Base-by-base conservation (phyloP, 768 basidiomycete genomes). In the Trametes meyenii region DNA sequence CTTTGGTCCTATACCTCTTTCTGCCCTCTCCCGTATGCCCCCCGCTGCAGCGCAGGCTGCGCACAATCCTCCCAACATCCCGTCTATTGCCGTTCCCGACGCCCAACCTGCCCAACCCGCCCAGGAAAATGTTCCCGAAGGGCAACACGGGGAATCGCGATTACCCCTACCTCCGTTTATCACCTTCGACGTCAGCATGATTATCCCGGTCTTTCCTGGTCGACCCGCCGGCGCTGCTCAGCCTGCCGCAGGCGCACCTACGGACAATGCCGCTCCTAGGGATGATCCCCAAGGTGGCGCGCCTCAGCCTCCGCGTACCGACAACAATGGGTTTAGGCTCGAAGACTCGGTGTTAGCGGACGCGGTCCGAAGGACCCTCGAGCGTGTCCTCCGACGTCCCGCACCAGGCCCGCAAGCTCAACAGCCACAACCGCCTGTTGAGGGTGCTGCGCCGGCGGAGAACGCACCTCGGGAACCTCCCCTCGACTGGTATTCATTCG, bases 121-220 rank as follows among this genome's bases (percentile, higher is more conserved):
- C 39, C 42, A 51, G 26, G 53, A 49, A 12, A 50, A 24, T 19
- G 40, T 43, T 21, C 39, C 44, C 16, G 50, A 53, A 7, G 54
- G 55, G 3, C 56, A 52, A 19, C 60, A 29, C 17, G 13, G 54
- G 26, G 44, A 54, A 4, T 50, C 57, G 23, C 46, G 50, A 29
- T 38, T 21, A 17, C 50, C 50, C 6, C 48, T 62, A 13, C 53
- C 62, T 17, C 64, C 66, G 3, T 54, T 70, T 43, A 53, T 70
- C 43, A 49, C 56, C n/a, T 62, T 67, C 60, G 69, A 70, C 26
- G 59, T 70, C 29, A 67, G 64, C 48, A 61, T 70, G 61, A 43
- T 70, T 55, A 53, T 67, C 51, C 69, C 69, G 13, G 40, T 66
- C 5, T 55, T 59, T 24, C 57, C 55, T 35, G 62, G 62, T 42